Base-by-base conservation (phyloP, 441 rosid genomes). In the Gossypium trilobum region DNA sequence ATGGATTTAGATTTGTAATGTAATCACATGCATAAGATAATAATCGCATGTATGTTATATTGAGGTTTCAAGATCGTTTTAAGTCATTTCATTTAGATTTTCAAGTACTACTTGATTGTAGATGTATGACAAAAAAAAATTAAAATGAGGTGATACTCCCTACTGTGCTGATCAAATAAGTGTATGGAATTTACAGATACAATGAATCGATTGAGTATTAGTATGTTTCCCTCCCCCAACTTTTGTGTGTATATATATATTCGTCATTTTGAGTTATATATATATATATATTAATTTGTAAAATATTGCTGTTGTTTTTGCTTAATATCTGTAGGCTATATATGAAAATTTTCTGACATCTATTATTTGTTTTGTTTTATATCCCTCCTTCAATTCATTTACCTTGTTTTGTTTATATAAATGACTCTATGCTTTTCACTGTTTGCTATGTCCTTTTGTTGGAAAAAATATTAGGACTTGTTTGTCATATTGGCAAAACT, bases 1-100 rank as follows among this genome's bases (percentile, higher is more conserved):
- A 31, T 65, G 16, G n/a, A 48, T 62, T n/a, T 75, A 75, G 83
- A 78, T 79, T 80, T 69, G 68, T 60, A 74, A 52, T 58, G 39
- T 71, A 73, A 68, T 68, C 31, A 54, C 73, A 39, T 39, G 10
- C 27, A 25, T 67, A 46, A 11, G 4, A 23, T 56, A 9, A 0
- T n/a, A n/a, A 48, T 46, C 52, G 1, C 29, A 3, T 46, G 52
- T 13, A 13, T 48, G 16, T 5, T 3, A 16, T 0, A 16, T n/a
- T 48, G 14, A 48, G 3, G 16, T 13, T 11, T 11, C 1, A 46
- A 9, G 1, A 17, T 5, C 52, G 23, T 50, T 59, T 39, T 25
- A 8, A 48, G 25, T 61, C 39, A 50, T 57, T 54, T 61, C 23
- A 55, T 51, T 33, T 60, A 20, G 17, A 36, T 16, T 51, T 75